A percentile compares a stretch with the other conserved stretches of the same genome.
Conservation (phyloP, 441 rosid genomes). For the Pelargonium citronellum region DNA sequence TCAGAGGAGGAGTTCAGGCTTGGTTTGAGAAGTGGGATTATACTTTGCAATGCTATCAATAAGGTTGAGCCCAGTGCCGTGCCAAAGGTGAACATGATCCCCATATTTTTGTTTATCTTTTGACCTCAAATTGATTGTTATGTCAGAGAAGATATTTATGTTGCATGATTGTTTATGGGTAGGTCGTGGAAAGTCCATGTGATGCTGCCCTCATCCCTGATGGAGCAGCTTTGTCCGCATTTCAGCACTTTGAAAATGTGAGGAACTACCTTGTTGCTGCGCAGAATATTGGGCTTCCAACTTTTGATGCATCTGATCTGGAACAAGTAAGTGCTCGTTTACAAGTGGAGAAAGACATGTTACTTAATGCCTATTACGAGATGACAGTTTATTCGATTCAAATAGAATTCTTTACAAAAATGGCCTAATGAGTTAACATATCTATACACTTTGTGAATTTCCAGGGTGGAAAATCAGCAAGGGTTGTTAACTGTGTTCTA, state of each 20-base stretch:
- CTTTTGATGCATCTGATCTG: constrained; percentile 95
- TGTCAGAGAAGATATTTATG: not conserved
- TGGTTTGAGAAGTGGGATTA: constrained; percentile 83
- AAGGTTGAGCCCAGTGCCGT: constrained; percentile 76
- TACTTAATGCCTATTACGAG: not conserved
- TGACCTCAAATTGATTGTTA: not conserved
- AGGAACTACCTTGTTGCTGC: constrained; percentile 89
- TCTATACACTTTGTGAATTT: constrained; percentile 12
- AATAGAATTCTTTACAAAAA: not conserved
- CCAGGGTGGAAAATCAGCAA: constrained; percentile 88
- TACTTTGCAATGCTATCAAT: constrained; percentile 73
- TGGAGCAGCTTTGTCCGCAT: constrained; percentile 94
- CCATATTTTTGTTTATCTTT: not conserved
- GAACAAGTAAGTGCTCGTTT: constrained; percentile 56
- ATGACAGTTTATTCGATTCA: not conserved
- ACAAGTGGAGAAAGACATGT: not conserved
- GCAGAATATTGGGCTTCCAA: constrained; percentile 73
- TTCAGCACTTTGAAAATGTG: constrained; percentile 93
- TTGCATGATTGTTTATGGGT: constrained; percentile 11
- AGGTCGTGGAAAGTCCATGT: constrained; percentile 87
- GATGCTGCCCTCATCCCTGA: constrained; percentile 75
- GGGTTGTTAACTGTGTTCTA: constrained; percentile 77
- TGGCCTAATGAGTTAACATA: not conserved
- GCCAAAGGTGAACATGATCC: constrained; percentile 45
- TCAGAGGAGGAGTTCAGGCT: constrained; percentile 80